These are phyloP conservation scores for Apophysomyces elegans DNA, from an alignment of 371 early-diverging fungal genomes.

Conservation along the genomic window DNA sequence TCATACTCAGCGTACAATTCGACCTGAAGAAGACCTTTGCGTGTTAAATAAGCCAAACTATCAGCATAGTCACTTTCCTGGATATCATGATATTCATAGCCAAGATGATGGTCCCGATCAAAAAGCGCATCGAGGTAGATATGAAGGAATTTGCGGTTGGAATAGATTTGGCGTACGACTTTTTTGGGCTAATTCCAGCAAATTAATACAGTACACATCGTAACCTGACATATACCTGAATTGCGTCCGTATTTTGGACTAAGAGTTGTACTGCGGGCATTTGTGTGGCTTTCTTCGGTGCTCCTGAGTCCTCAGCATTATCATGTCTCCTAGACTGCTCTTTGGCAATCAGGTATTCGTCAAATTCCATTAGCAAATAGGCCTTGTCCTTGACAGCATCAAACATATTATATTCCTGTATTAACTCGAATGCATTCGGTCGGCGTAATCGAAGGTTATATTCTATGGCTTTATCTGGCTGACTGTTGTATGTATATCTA, in stretches of 20 bases:
- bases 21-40: constrained; percentile 41
- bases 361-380: constrained; percentile 82
- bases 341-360: constrained; percentile 62
- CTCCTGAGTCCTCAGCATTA: constrained; percentile 16
- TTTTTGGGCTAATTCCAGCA: constrained; percentile 49
- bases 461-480: constrained; percentile 81
- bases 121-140: constrained; percentile 91
- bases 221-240: constrained; percentile 62
- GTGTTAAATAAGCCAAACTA: neutral
- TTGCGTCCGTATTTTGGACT: constrained; percentile 82
- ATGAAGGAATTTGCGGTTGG: constrained; percentile 67
- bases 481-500: constrained; percentile 70
- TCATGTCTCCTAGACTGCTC: constrained; percentile 20
- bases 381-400: constrained; percentile 78
- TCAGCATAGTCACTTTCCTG: constrained; percentile 52
- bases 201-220: neutral
- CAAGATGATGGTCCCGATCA: constrained; percentile 72
- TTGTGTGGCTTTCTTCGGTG: constrained; percentile 31
- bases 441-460: constrained; percentile 76
- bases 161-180: constrained; percentile 70
- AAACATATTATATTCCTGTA: constrained; percentile 81
- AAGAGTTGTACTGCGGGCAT: constrained; percentile 78
- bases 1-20: constrained; percentile 94
- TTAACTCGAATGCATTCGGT: constrained; percentile 75
- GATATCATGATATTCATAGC: constrained; percentile 78